A percentile compares a stretch with the other conserved stretches of the same genome.
These are phyloP conservation scores for Comarum palustre DNA, from an alignment of 306 rosid genomes.

Conservation along the genomic window DNA sequence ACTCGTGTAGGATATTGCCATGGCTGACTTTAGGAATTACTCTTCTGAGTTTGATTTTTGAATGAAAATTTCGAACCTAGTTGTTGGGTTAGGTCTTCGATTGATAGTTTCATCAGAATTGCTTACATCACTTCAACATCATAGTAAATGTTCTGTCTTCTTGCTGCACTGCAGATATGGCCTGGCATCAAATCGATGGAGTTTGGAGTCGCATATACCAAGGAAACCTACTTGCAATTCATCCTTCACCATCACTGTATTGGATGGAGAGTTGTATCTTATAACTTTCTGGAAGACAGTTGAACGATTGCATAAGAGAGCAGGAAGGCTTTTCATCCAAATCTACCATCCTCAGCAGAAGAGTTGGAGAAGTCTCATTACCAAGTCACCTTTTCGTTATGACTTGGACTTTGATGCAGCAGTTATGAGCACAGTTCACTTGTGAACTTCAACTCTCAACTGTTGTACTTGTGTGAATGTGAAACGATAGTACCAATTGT, in stretches of 20 bases:
- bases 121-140: conserved; percentile 20
- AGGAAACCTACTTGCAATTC: conserved; percentile 42
- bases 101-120: conserved; percentile 7
- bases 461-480: conserved; percentile 19
- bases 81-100: conserved; percentile 15
- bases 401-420: conserved; percentile 52
- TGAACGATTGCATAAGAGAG: conserved; percentile 50
- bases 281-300: conserved; percentile 42
- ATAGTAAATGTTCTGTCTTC: conserved; percentile 5
- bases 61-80: conserved; percentile 8
- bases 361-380: conserved; percentile 60
- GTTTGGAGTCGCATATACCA: conserved; percentile 61
- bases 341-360: conserved; percentile 72
- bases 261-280: conserved; percentile 58
- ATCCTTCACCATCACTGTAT: conserved; percentile 53
- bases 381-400: conserved; percentile 60
- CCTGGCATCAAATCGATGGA: conserved; percentile 66
- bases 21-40: neutral
- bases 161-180: conserved; percentile 55
- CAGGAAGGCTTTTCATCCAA: conserved; percentile 59
- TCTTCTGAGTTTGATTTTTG: conserved; percentile 9
- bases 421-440: conserved; percentile 57
- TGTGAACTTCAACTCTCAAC: conserved; percentile 39
- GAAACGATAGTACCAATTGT: conserved; percentile 22
- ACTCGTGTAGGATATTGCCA: neutral